Base-by-base conservation (phyloP, 441 rosid species). In the Macaranga tanarius region DNA sequence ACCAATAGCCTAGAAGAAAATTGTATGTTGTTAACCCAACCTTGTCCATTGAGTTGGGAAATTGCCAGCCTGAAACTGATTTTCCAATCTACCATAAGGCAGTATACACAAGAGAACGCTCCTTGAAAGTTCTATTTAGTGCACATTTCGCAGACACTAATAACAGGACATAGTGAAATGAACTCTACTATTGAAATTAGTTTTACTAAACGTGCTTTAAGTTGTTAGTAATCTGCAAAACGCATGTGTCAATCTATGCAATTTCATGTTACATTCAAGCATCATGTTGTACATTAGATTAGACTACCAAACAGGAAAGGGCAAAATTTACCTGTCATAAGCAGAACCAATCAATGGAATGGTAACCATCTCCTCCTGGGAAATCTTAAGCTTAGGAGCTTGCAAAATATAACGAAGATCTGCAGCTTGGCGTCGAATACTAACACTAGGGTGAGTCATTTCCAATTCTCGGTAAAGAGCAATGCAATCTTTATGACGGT, bases 371-470 rank as follows among this genome's bases (percentile, higher is more conserved):
- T 94, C 99, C 75, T 94, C 99, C 70, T 90, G 90, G 48, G 94
- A 82, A 38, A 92, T 90, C 91, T 95, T 95, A 28, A 95, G 86
- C 84, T 95, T 92, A 50, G 99, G 99, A 50, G 99, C 99, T 86
- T 95, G 95, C 73, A 88, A 82, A 62, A 95, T 95, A 81, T 90
- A 95, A 42, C 92, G 85, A 69, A 95, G 97, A 9, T 92, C 88
- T 23, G 97, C 91, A 79, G 99, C 99, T 81, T 95, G 99, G 28
- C 97, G 97, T 26, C 94, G 86, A 40, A 95, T 95, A 81, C 92
- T 88, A 72, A 80, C 60, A 75, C 85, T 86, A 0, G 97, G 99
- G 38, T 95, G 98, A 79, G 69, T 82, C 85, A 75, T 79, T 88
- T 95, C 99, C 85, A 95, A 75, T 79, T 91, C 91, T 80, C 71